These are phyloP conservation scores for Nakazawaea laoshanensis DNA, from an alignment of 805 yeast genomes.

Conservation along the genomic window DNA sequence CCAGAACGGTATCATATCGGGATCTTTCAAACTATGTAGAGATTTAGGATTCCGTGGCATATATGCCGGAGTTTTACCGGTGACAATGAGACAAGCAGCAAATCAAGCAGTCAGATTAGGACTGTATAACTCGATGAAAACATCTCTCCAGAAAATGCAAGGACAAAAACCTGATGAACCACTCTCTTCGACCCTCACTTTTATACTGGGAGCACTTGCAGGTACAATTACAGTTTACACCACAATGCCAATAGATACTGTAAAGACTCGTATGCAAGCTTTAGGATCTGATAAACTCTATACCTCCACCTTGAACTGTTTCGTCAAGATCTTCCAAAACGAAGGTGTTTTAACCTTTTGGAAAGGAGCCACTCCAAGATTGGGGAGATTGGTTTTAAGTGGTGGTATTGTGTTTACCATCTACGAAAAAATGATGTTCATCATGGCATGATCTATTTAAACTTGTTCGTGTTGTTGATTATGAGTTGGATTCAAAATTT, in stretches of 20 bases:
- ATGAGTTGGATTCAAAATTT: constrained; percentile 36
- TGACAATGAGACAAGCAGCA: constrained; percentile 91
- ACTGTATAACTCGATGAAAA: constrained; percentile 81
- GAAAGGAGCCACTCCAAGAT: constrained; percentile 97
- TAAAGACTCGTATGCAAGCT: constrained; percentile 95
- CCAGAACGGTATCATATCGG: constrained; percentile 50
- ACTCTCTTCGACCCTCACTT: constrained; percentile 70
- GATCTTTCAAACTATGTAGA: constrained; percentile 53
- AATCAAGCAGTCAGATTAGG: constrained; percentile 94
- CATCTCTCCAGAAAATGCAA: constrained; percentile 62
- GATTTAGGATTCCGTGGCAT: constrained; percentile 82
- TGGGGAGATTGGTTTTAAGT: constrained; percentile 84
- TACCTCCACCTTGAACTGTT: constrained; percentile 73
- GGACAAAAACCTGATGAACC: constrained; percentile 65
- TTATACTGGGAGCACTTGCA: constrained; percentile 83
- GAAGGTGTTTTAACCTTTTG: constrained; percentile 91
- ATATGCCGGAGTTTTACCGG: constrained; percentile 87
- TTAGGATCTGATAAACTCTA: constrained; percentile 69
- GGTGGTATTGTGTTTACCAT: constrained; percentile 98
- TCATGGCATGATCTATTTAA: constrained; percentile 28
- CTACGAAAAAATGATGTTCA: constrained; percentile 77
- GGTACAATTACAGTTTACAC: constrained; percentile 86
- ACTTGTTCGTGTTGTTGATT: constrained; percentile 4
- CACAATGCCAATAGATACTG: constrained; percentile 94
- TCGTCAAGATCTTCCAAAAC: constrained; percentile 65